Base-by-base conservation (phyloP, 164 flowering plant genomes). In the Echeveria elegans region DNA sequence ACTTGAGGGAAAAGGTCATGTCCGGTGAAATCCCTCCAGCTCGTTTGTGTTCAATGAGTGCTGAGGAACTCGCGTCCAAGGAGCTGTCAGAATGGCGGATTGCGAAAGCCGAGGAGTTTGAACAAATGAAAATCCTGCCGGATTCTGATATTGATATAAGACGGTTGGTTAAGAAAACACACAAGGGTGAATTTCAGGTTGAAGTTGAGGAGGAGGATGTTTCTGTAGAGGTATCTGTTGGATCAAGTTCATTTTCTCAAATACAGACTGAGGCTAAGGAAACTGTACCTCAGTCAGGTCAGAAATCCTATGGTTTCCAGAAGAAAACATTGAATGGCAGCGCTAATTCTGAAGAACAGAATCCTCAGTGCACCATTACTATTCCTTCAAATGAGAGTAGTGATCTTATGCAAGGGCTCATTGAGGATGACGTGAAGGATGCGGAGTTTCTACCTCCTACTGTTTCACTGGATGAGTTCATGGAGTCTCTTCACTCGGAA, bases 11-110 rank as follows among this genome's bases (percentile, higher is more conserved):
- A 72, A 85, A 79, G 75, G 99, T 95, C 36, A 74, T 92, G 83
- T 81, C 90, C 21, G 96, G 98, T 63, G 90, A 86, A 63, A 88
- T 92, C 56, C 58, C 88, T 18, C 98, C 99, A 16, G 89, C 83
- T 16, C 82, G 83, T 36, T 80, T 95, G 45, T 95, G 98, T 75
- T 77, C 91, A 10, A 95, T 95, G 99, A 85, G 90, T 16, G 92
- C 98, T 1, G 99, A 95, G 78, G 99, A 95, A 71, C 95, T 95
- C 73, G 99, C 99, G 78, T 95, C 99, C 4, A 82, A 90, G 82
- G 96, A 95, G 79, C 94, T 92, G 59, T 86, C 98, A 28, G 63
- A 92, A 77, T 95, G 99, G 98, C 86, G 99, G 61, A 88, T 87
- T 70, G 99, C 98, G 32, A 92, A 92, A 76, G 99, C 99, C 11